Conservation (phyloP, 2,329 filamentous ascomycete genomes). For the Fusarium decemcellulare region DNA sequence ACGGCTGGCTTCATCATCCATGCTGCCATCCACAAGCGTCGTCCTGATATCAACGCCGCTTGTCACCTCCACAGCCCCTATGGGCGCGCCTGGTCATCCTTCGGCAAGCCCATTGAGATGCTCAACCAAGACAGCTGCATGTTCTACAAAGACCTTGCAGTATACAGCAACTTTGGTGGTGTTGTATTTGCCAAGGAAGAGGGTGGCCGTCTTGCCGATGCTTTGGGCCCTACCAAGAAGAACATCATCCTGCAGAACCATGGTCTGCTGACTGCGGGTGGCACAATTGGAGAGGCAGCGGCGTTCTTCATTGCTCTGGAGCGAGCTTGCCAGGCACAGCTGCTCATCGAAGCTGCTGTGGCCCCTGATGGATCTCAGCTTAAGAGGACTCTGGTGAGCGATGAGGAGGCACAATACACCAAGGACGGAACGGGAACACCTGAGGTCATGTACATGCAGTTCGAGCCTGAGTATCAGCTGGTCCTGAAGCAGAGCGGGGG, state of each 20-base stretch:
- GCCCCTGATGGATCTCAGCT: slow-evolving; percentile 44
- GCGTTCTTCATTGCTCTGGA: slow-evolving; percentile 79
- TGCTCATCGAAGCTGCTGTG: slow-evolving; percentile 74
- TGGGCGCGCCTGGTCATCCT: slow-evolving; percentile 76
- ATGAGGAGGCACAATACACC: slow-evolving; percentile 57
- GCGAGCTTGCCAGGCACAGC: slow-evolving; percentile 76
- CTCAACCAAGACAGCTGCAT: slow-evolving; percentile 76
- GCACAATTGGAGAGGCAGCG: slow-evolving; percentile 79
- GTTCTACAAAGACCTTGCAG: slow-evolving; percentile 73
- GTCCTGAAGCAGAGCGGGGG: slow-evolving; percentile 32
- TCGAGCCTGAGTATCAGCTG: slow-evolving; percentile 42
- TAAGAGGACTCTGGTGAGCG: slow-evolving; percentile 54
- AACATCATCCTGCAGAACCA: slow-evolving; percentile 78
- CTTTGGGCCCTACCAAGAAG: slow-evolving; percentile 70
- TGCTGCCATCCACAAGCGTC: slow-evolving; percentile 72
- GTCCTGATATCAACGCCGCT: slow-evolving; percentile 74
- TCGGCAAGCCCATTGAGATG: slow-evolving; percentile 76
- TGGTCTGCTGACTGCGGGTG: slow-evolving; percentile 76
- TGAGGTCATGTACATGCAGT: slow-evolving; percentile 46
- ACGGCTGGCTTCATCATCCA: slow-evolving; percentile 80
- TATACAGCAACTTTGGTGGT: slow-evolving; percentile 69
- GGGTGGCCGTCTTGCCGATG: slow-evolving; percentile 71
- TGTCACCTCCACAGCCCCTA: slow-evolving; percentile 76
- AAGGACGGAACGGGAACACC: slow-evolving; percentile 42
- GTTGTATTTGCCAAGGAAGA: slow-evolving; percentile 72